Conservation (phyloP, 202 grass and related monocot species). For the Hordeum pubiflorum region DNA sequence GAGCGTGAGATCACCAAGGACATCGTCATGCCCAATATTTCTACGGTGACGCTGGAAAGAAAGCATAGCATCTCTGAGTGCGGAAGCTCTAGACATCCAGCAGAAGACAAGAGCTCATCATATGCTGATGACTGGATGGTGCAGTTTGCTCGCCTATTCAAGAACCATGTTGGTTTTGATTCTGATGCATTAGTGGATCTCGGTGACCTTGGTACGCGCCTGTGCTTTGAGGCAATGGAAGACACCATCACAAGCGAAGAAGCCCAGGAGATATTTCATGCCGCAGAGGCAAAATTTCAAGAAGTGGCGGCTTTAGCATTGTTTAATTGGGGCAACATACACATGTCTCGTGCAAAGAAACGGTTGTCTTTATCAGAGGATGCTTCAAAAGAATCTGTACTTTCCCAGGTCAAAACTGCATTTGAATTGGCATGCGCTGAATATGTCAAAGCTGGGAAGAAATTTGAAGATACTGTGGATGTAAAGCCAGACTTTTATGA, state of each 20-base stretch:
- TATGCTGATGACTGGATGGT: conserved; percentile 58
- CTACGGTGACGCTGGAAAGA: conserved; percentile 26
- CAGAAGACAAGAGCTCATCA: conserved; percentile 27
- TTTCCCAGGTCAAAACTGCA: conserved; percentile 42
- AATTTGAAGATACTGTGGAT: conserved; percentile 53
- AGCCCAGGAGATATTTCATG: conserved; percentile 61
- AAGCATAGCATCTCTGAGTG: conserved; percentile 36
- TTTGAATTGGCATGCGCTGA: conserved; percentile 51
- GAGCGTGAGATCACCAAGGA: conserved; percentile 22
- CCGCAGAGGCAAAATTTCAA: conserved; percentile 64
- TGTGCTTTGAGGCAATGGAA: conserved; percentile 73
- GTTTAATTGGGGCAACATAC: conserved; percentile 82
- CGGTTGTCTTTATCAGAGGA: conserved; percentile 48
- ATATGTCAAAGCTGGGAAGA: conserved; percentile 55
- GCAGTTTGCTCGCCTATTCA: conserved; percentile 60
- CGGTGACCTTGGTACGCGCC: conserved; percentile 53
- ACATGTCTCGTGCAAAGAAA: conserved; percentile 75
- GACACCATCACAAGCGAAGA: conserved; percentile 70
- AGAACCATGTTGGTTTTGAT: conserved; percentile 67
- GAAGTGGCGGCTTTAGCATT: conserved; percentile 66
- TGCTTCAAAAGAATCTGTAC: conserved; percentile 37
- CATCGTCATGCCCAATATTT: conserved; percentile 34
- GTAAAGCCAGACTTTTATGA: conserved; percentile 67
- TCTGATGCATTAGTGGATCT: conserved; percentile 66
- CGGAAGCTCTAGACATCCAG: conserved; percentile 18